phyloP scores from a whole-genome alignment of 495 filamentous ascomycete species.

The Massariosphaeria phaeospora region DNA sequence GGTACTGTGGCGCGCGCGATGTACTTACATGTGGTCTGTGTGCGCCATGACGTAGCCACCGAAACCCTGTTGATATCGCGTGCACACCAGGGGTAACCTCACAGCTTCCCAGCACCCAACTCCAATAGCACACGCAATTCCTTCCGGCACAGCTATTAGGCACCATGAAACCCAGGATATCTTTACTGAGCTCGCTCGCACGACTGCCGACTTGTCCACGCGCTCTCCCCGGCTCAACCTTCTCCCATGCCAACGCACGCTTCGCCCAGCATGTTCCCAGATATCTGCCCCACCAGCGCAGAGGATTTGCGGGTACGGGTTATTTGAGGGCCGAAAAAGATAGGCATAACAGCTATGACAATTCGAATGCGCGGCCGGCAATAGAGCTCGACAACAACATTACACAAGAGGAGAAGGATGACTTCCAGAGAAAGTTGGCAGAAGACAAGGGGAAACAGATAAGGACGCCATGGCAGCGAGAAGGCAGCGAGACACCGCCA shows the following conservation, averaged over 20 bases:
- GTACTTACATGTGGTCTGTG: too few relatives aligned
- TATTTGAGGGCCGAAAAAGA: not conserved
- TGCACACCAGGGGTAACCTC: not conserved
- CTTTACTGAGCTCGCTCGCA: conserved; percentile 1
- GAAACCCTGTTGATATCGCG: conserved; percentile 5
- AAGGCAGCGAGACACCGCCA: conserved; percentile 56
- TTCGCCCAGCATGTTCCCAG: not conserved
- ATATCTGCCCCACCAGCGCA: not conserved
- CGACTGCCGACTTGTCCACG: not conserved
- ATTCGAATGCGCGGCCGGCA: conserved; percentile 31
- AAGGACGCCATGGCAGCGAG: conserved; percentile 63
- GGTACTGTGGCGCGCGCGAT: too few relatives aligned
- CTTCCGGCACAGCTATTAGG: not conserved
- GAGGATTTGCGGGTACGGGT: conserved; percentile 3
- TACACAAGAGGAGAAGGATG: conserved; percentile 38
- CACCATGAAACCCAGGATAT: conserved; percentile 23
- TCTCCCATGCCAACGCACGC: too few relatives aligned
- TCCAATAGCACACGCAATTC: not conserved
- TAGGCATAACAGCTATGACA: conserved; percentile 15
- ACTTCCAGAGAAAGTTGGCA: conserved; percentile 41
- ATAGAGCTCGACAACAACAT: conserved; percentile 38
- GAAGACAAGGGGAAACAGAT: conserved; percentile 50
- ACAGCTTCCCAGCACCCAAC: not conserved
- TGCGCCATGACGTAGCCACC: conserved; percentile 4
- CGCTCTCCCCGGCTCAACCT: not conserved